A percentile compares a stretch with the other conserved stretches of the same genome.
These are phyloP conservation scores for Stereum hirsutum DNA, from an alignment of 1,284 basidiomycete species.

Conservation along the genomic window DNA sequence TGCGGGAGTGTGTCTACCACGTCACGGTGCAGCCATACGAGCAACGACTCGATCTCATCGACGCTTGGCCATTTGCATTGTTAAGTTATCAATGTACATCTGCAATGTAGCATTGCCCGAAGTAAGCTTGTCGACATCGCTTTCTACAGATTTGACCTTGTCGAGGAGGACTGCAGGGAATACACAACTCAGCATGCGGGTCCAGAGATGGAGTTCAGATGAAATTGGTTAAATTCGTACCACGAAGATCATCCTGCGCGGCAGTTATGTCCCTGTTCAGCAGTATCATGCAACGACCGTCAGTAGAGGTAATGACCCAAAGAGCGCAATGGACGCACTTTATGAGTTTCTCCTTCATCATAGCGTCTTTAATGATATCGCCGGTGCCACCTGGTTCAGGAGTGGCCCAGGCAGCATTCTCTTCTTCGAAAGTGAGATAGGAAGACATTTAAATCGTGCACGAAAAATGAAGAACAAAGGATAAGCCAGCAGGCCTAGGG, in stretches of 20 bases:
- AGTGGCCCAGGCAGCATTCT: conserved; percentile 52
- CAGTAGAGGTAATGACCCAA: not conserved
- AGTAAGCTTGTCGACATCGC: conserved; percentile 66
- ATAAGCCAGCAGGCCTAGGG: too few relatives aligned
- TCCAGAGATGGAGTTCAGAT: not conserved
- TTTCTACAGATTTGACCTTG: conserved; percentile 61
- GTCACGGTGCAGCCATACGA: too few relatives aligned
- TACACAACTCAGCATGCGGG: not conserved
- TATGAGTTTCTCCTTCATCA: conserved; percentile 59
- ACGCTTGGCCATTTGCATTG: conserved; percentile 72
- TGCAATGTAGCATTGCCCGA: conserved; percentile 77
- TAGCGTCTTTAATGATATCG: conserved; percentile 64
- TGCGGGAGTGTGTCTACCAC: too few relatives aligned
- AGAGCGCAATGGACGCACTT: conserved; percentile 29
- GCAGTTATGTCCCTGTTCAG: conserved; percentile 55
- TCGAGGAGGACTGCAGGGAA: conserved; percentile 50
- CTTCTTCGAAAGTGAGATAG: conserved; percentile 48
- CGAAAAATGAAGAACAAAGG: too few relatives aligned
- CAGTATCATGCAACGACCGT: not conserved
- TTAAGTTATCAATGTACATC: conserved; percentile 84
- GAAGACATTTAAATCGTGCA: too few relatives aligned
- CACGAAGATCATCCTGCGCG: conserved; percentile 64
- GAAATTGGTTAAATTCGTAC: conserved; percentile 31
- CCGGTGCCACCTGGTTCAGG: conserved; percentile 31
- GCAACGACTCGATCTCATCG: conserved; percentile 35